A percentile compares a stretch with the other conserved stretches of the same genome.
These are phyloP conservation scores for Ambrosiella beaveri DNA, from an alignment of 2,329 filamentous ascomycete genomes.

Conservation along the genomic window DNA sequence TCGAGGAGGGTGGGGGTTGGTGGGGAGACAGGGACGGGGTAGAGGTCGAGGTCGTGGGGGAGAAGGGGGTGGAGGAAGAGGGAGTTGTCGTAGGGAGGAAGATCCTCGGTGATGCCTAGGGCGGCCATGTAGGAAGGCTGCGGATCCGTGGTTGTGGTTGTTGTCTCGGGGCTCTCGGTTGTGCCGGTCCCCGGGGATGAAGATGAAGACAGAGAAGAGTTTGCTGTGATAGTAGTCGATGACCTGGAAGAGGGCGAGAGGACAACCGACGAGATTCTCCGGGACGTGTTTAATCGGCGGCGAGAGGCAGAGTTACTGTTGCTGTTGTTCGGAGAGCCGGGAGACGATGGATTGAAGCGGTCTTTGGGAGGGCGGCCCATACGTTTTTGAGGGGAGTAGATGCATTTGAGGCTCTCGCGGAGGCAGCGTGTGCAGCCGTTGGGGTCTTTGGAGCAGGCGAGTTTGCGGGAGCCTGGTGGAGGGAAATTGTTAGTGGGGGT, in stretches of 20 bases:
- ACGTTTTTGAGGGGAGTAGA: constrained; percentile 47
- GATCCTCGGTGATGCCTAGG: no score
- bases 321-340: neutral
- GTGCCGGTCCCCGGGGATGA: no score
- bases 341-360: constrained; percentile 8
- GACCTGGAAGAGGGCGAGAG: neutral
- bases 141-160: no score
- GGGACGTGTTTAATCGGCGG: neutral
- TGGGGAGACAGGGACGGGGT: no score
- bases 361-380: constrained; percentile 47
- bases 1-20: no score
- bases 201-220: no score
- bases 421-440: constrained; percentile 42
- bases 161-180: no score
- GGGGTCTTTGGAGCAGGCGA: constrained; percentile 46
- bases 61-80: no score
- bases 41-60: no score
- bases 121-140: no score
- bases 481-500: neutral
- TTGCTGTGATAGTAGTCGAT: no score
- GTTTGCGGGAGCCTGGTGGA: constrained; percentile 38
- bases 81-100: no score
- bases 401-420: constrained; percentile 37
- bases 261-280: neutral
- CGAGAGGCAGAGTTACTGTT: neutral